Conservation (phyloP, 2,329 filamentous ascomycete species). For the Parascedosporium putredinis region DNA sequence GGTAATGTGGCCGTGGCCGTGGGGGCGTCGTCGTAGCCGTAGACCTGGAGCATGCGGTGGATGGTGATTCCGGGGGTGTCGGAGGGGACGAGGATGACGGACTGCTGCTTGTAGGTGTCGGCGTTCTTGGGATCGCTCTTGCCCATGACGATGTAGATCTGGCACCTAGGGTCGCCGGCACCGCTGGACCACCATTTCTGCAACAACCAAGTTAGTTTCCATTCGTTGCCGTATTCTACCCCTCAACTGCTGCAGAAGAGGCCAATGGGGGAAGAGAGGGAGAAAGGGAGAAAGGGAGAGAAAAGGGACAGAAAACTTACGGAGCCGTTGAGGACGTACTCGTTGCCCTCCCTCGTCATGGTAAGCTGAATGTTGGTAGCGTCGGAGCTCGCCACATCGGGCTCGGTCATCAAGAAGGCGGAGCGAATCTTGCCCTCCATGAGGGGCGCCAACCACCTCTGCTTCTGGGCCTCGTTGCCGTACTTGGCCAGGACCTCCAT, state of each 20-base stretch:
- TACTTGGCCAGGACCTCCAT: constrained; percentile 95
- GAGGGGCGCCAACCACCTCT: constrained; percentile 69
- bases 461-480: constrained; percentile 75
- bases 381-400: constrained; percentile 77
- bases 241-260: no score
- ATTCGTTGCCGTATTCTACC: not conserved
- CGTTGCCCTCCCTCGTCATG: constrained; percentile 73
- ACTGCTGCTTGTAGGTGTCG: constrained; percentile 81
- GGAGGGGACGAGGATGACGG: constrained; percentile 79
- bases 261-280: no score
- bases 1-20: constrained; percentile 86
- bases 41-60: constrained; percentile 85
- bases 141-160: constrained; percentile 94
- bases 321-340: constrained; percentile 83
- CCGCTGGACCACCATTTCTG: constrained; percentile 99
- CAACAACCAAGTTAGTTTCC: constrained; percentile 5
- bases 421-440: constrained; percentile 78
- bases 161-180: constrained; percentile 83
- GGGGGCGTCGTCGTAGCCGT: constrained; percentile 96
- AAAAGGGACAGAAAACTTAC: constrained; percentile 31
- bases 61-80: constrained; percentile 79
- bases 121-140: constrained; percentile 70
- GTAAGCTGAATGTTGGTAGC: constrained; percentile 84
- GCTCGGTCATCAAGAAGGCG: constrained; percentile 91
- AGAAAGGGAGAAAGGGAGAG: not conserved